Evolutionary conservation across 495 filamentous ascomycete genomes (phyloP).

Genomic region (Aspergillus baeticus): DNA sequence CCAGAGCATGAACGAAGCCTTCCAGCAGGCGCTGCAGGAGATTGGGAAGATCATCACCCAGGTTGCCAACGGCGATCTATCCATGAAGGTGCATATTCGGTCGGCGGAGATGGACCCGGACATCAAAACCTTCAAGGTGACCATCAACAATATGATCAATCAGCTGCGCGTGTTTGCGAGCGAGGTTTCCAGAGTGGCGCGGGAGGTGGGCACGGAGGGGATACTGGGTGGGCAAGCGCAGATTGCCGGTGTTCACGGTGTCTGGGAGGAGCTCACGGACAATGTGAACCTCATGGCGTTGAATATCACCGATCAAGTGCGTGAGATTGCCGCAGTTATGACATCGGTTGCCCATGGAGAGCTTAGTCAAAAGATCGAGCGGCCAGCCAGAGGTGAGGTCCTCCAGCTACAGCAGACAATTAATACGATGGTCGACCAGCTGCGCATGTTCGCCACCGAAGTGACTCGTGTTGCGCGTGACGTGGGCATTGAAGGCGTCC

Average conservation of each 20-base stretch:
- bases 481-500: conserved; percentile 94
- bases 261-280: conserved; percentile 96
- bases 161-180: conserved; percentile 96
- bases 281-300: conserved; percentile 99
- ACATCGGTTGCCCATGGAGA: conserved; percentile 96
- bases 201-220: conserved; percentile 96
- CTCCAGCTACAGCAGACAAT: conserved; percentile 95
- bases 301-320: conserved; percentile 80
- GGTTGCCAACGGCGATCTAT: conserved; percentile 92
- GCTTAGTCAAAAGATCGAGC: conserved; percentile 92
- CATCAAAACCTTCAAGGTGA: conserved; percentile 96
- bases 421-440: conserved; percentile 98
- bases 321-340: conserved; percentile 95
- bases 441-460: conserved; percentile 95
- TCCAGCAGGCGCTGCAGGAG: conserved; percentile 96
- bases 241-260: conserved; percentile 92
- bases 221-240: conserved; percentile 93
- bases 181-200: conserved; percentile 93
- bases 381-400: conserved; percentile 93
- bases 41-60: conserved; percentile 97
- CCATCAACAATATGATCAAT: conserved; percentile 98
- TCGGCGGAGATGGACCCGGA: conserved; percentile 97
- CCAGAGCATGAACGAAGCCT: conserved; percentile 96
- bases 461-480: conserved; percentile 95
- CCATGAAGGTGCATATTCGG: conserved; percentile 97